Conservation (phyloP, 2,329 filamentous ascomycete species). For the Aspergillus uvarum region DNA sequence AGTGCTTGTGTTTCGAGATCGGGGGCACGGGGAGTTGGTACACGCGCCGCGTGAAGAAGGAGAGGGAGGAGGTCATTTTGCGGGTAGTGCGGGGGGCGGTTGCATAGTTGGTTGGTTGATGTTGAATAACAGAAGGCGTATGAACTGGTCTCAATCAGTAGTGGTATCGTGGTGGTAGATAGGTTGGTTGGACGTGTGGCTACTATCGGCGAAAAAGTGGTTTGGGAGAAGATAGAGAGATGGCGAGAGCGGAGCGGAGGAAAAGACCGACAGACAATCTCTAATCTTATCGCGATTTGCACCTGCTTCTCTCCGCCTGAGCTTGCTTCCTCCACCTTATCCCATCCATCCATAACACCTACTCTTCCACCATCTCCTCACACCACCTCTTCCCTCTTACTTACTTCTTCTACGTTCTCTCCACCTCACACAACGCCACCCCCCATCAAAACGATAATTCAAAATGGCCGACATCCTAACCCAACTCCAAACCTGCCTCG, state of each 20-base stretch:
- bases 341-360: neutral
- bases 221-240: neutral
- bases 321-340: too few species aligned
- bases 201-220: too few species aligned
- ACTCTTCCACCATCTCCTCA: neutral
- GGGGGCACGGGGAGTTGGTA: slow-evolving; percentile 37
- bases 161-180: too few species aligned
- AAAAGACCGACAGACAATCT: neutral
- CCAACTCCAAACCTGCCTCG: slow-evolving; percentile 52
- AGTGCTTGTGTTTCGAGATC: slow-evolving; percentile 31
- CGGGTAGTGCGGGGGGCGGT: neutral
- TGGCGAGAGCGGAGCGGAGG: neutral
- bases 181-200: too few species aligned
- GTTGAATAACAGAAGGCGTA: too few species aligned
- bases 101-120: too few species aligned
- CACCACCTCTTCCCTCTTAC: slow-evolving; percentile 19
- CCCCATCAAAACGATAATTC: neutral
- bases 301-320: too few species aligned
- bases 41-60: slow-evolving; percentile 36
- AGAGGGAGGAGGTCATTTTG: slow-evolving; percentile 9
- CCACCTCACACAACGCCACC: neutral
- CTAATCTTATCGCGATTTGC: too few species aligned
- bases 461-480: slow-evolving; percentile 49
- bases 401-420: neutral
- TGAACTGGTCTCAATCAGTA: too few species aligned